Conservation (phyloP, 805 yeast species). For the Nakazawaea ambrosiae region DNA sequence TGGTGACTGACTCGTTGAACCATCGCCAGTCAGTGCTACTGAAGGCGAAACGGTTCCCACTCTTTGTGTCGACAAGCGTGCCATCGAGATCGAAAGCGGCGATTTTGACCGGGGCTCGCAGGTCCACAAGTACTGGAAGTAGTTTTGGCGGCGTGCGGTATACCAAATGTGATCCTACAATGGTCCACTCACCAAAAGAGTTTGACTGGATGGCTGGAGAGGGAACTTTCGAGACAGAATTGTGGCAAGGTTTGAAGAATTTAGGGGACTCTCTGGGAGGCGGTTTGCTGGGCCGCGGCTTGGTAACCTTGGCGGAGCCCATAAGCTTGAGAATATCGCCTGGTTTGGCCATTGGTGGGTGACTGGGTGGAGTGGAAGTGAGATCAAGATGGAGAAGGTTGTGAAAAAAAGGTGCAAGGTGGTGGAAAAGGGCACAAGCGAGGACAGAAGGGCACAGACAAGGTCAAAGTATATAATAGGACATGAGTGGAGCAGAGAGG, state of each 20-base stretch:
- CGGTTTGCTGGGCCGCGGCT: too few relatives aligned
- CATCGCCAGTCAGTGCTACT: constrained; percentile 72
- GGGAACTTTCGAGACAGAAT: too few relatives aligned
- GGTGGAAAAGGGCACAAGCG: too few relatives aligned
- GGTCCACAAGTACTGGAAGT: too few relatives aligned
- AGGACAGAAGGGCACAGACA: too few relatives aligned
- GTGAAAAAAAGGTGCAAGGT: too few relatives aligned
- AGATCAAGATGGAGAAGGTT: too few relatives aligned
- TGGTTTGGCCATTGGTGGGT: not conserved
- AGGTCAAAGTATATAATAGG: too few relatives aligned
- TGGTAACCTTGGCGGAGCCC: not conserved
- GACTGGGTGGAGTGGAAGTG: too few relatives aligned
- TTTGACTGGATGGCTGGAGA: not conserved
- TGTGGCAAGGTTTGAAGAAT: too few relatives aligned
- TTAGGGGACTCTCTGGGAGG: too few relatives aligned
- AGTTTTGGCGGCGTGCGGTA: not conserved
- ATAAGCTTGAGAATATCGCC: not conserved
- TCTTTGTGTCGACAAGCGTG: constrained; percentile 62
- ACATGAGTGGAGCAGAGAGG: too few relatives aligned
- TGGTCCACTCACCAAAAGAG: constrained; percentile 3
- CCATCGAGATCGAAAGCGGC: constrained; percentile 86
- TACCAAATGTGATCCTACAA: constrained; percentile 3
- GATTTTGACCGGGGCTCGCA: constrained; percentile 30
- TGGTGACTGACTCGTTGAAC: constrained; percentile 31
- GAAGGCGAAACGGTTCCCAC: constrained; percentile 52